phyloP scores from a whole-genome alignment of 768 basidiomycete genomes.

The Termitomyces sp. region DNA sequence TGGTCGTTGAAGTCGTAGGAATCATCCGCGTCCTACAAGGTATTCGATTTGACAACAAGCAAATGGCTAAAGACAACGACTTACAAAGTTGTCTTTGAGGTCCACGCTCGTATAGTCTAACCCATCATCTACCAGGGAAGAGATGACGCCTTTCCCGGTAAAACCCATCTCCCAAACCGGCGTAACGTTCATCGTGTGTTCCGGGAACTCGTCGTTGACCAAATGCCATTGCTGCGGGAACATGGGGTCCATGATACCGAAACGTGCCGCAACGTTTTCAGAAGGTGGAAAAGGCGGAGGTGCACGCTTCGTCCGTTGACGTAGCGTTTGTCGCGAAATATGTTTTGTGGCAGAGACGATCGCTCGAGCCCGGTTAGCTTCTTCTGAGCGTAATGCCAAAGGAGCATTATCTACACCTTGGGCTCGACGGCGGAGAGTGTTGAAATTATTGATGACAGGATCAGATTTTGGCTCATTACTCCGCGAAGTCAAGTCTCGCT shows the following conservation, averaged over 20 bases:
- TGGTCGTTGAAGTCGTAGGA: conserved; percentile 98
- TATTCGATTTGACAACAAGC: background rate
- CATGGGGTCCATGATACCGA: conserved; percentile 67
- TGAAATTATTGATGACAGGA: conserved; percentile 43
- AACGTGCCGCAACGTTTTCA: conserved; percentile 11
- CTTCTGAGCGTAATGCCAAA: conserved; percentile 32
- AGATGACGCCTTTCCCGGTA: conserved; percentile 80
- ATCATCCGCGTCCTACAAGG: conserved; percentile 69
- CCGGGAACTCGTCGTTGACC: conserved; percentile 42
- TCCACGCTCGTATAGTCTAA: conserved; percentile 88
- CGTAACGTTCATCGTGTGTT: conserved; percentile 91
- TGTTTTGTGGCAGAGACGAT: conserved; percentile 54
- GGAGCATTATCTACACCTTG: conserved; percentile 16
- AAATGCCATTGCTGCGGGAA: conserved; percentile 64
- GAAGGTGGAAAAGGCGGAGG: conserved; percentile 52
- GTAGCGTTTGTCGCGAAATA: conserved; percentile 57
- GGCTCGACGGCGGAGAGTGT: conserved; percentile 34
- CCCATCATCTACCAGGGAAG: conserved; percentile 93
- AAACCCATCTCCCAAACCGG: conserved; percentile 88
- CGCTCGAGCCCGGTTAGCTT: conserved; percentile 30
- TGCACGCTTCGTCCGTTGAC: conserved; percentile 69
- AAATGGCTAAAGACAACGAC: conserved; percentile 23
- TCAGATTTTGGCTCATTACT: conserved; percentile 30
- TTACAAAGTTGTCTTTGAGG: conserved; percentile 86
- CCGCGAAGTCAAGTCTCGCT: conserved; percentile 27